Percentiles rank a stretch among this genome's conserved stretches.
phyloP scores from a whole-genome alignment of 1,284 basidiomycete species.

The Ganoderma lucidum region DNA sequence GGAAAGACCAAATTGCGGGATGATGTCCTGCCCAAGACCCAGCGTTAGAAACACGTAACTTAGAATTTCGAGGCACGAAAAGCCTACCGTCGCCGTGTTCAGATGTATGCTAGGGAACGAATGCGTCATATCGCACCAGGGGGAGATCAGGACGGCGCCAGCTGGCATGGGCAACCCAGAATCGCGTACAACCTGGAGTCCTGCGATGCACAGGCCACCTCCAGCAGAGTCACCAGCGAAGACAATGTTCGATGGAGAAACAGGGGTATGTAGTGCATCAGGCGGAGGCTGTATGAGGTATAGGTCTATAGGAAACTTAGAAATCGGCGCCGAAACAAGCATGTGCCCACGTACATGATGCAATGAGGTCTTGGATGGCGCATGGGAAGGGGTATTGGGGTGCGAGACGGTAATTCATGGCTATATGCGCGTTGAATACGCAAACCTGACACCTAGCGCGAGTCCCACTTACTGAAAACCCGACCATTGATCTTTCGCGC shows the following conservation, averaged over 20 bases:
- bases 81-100: constrained; percentile 83
- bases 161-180: constrained; percentile 84
- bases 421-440: constrained; percentile 46
- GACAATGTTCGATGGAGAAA: constrained; percentile 86
- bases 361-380: constrained; percentile 87
- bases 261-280: constrained; percentile 74
- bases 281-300: constrained; percentile 76
- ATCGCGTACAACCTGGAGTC: constrained; percentile 94
- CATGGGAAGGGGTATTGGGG: constrained; percentile 98
- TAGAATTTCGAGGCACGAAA: neutral
- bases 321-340: neutral
- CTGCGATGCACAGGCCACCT: constrained; percentile 85
- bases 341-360: constrained; percentile 67
- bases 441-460: neutral
- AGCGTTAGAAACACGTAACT: neutral
- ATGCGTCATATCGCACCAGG: constrained; percentile 95
- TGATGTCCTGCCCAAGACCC: constrained; percentile 64
- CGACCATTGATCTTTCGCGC: constrained; percentile 92
- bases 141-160: constrained; percentile 86
- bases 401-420: constrained; percentile 90
- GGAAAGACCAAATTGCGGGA: constrained; percentile 72
- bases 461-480: constrained; percentile 70
- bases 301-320: constrained; percentile 55
- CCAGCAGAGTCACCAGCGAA: constrained; percentile 95
- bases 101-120: constrained; percentile 90